Base-by-base conservation (phyloP, 495 filamentous ascomycete species). In the Hyphodiscus hymeniophilus region DNA sequence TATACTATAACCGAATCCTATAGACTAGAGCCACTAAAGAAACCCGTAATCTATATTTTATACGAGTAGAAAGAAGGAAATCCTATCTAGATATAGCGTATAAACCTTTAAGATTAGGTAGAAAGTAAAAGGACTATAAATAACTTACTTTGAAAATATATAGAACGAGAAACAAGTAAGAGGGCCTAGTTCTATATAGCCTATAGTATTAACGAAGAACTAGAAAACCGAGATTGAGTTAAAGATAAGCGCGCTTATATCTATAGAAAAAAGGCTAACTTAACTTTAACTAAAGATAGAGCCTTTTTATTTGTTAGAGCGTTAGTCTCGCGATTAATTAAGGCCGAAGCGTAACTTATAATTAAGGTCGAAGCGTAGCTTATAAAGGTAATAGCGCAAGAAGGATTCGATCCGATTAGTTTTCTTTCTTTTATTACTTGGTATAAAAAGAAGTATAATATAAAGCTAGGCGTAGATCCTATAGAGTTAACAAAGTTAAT, bases 401-500 rank as follows among this genome's bases (percentile, higher is more conserved):
- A 26, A 17, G 50, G 50, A 52, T 52, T 52, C 47, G 36, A 52
- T 52, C 43, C 43, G 18, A 52, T 28, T 18, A 52, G 43, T 36
- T 52, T 52, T 48, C 43, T 52, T 52, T 52, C 44, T 52, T 34
- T 52, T 38, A 52, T 44, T 52, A 22, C 43, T 52, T 52, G 28
- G 30, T 52, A 52, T 52, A 33, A 52, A 42, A 52, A 52, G 50
- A 52, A 52, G 38, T 30, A 52, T 52, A 52, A 52, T 52, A 1
- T 52, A 30, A 52, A 52, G 43, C 38, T 52, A 48, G 43, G 30
- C 43, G 38, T 30, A 52, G 42, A 52, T 52, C 39, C 22, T 50
- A 20, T 20, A 50, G 23, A 50, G 47, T 33, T 51, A 32, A 51
- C 42, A 51, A 51, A 52, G 50, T 52, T 52, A 18, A 52, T 47